Percentiles rank a stretch among this genome's conserved stretches.
Conservation (phyloP, 2,329 filamentous ascomycete species). For the Botrytis squamosa region DNA sequence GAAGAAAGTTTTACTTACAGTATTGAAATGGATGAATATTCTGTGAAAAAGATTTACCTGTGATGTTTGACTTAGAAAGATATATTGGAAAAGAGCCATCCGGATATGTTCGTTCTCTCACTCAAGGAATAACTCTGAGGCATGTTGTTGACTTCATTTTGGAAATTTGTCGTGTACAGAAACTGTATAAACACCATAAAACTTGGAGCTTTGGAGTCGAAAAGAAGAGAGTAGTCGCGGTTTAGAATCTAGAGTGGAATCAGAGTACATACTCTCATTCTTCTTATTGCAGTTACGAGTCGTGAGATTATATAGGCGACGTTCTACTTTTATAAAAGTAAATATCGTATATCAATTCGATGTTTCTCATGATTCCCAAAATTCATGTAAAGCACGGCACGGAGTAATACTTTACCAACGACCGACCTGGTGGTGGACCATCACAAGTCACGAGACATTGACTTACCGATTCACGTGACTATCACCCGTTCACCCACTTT, state of each 20-base stretch:
- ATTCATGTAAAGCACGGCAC: background rate
- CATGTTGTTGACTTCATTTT: background rate
- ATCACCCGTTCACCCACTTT: background rate
- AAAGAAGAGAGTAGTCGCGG: background rate
- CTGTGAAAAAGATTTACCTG: background rate
- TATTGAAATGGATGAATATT: background rate
- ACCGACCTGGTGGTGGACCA: background rate
- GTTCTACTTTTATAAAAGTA: background rate
- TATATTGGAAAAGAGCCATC: background rate
- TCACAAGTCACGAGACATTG: background rate
- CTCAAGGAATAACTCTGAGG: background rate
- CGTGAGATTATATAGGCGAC: too few species aligned
- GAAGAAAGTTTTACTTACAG: constrained; percentile 6
- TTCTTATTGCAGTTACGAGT: background rate
- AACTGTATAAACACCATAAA: background rate
- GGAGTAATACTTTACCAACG: background rate
- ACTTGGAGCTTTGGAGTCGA: background rate
- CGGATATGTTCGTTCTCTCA: background rate
- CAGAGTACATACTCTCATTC: background rate
- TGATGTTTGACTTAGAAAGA: background rate
- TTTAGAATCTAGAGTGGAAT: background rate
- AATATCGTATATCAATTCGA: background rate
- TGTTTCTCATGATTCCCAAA: background rate
- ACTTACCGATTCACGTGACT: background rate
- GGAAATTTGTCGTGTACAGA: background rate